Base-by-base conservation (phyloP, 331 rosid species). In the Malus hybrid region DNA sequence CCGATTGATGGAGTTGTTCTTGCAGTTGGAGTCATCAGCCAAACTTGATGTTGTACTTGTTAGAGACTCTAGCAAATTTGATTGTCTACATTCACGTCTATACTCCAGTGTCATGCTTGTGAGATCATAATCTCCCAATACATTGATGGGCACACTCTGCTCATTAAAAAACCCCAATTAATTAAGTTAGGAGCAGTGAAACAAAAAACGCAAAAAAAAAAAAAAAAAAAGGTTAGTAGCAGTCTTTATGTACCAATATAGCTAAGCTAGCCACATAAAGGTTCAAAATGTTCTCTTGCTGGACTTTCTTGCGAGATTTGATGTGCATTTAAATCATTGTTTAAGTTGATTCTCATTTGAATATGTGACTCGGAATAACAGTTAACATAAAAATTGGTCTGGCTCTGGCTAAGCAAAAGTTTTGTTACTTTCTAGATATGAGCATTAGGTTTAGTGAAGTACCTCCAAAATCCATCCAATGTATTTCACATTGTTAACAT, bases 381-480 rank as follows among this genome's bases (percentile, higher is more conserved):
- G 10, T 50, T 2, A 9, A 39, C 44, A 39, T 39, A 39, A 39
- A 39, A 39, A 39, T 39, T 39, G 44, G 44, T 39, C 3, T 39
- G 12, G 44, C 44, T 39, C 44, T 39, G 44, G 1, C 12, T 39
- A 36, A 36, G 44, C 44, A 39, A 39, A 39, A 39, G 44, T 39
- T 42, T 42, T 0, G 48, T 1, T 10, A 42, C 48, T 42, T 42
- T 42, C 48, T 2, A 42, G 48, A 42, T 3, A 9, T 42, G 48
- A 9, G 5, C 48, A 42, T 42, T 10, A 42, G 48, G 48, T 42
- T 10, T 42, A 42, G 13, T 42, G 10, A 24, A 13, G 36, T 86
- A 90, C 97, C 98, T 93, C 96, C 33, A 93, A 85, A 78, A 93
- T 88, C 98, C 98, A 93, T 24, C 93, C 96, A 3, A 93, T 91